Evolutionary conservation across 148 eudicot species (phyloP), one percentile per base, ranked within the genome.

Genomic region (Polygonum aviculare): DNA sequence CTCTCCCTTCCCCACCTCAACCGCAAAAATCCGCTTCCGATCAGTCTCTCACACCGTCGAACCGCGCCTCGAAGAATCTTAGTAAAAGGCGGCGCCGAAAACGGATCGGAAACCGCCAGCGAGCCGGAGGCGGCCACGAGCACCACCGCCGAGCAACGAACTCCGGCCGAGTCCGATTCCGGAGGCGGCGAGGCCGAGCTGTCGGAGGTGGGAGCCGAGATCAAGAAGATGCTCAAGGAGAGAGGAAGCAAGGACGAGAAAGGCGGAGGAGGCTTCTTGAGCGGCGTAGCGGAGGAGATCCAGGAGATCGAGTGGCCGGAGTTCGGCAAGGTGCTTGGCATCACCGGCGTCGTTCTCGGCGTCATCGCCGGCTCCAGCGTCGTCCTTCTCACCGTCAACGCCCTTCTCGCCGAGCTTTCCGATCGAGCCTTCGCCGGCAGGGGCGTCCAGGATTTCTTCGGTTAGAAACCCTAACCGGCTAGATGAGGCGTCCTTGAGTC

Each of bases 371-470:
- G 96, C 2, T 92, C 97, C 0, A 90, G 96, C 77, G 90, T 90
- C 77, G 97, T 90, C 77, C 88, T 94, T 92, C 89, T 92, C 16
- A 90, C 97, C 40, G 87, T 94, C 35, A 94, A 94, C 80, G 96
- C 91, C 79, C 82, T 90, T 82, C 80, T 94, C 84, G 97, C 98
- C 63, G 96, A 94, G 85, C 78, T 94, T 31, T 94, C 98, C 26
- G 97, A 94, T 67, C 78, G 80, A 75, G 86, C 90, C 45, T 94
- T 94, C 77, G 96, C 90, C 52, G 98, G 97, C 1, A 92, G 74
- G 78, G 97, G 98, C 18, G 77, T 94, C 73, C 98, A 94, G 75
- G 97, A 94, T 77, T 94, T 94, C 85, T 94, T 94, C 74, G 86
- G 88, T 1, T 76, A 74, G 22, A 52, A 19, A 73, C 5, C 62